These are phyloP conservation scores for Beta corolliflora DNA, from an alignment of 179 eudicot genomes.

Conservation along the genomic window DNA sequence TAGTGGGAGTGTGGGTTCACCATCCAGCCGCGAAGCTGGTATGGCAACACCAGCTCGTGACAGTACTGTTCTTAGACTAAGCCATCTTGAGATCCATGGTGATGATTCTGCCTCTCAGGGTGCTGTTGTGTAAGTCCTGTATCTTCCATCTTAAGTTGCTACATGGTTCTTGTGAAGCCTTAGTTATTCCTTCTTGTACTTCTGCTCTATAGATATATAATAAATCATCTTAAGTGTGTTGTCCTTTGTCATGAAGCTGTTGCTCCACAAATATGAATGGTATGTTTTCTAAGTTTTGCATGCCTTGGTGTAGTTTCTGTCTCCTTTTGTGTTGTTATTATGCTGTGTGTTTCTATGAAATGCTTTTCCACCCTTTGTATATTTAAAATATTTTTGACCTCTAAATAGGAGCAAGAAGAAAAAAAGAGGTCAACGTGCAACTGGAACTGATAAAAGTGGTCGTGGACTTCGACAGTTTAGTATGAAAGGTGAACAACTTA, in stretches of 20 bases:
- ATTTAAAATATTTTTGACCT: slow-evolving; percentile 12
- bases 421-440: slow-evolving; percentile 78
- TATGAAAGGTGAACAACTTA: slow-evolving; percentile 73
- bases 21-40: slow-evolving; percentile 64
- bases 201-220: neutral
- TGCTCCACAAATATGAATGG: neutral
- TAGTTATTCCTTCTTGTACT: neutral
- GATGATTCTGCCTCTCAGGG: slow-evolving; percentile 66
- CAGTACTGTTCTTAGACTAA: slow-evolving; percentile 42
- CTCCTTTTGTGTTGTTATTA: slow-evolving; percentile 3
- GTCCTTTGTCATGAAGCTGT: neutral
- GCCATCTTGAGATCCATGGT: slow-evolving; percentile 47
- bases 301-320: neutral
- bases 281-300: neutral
- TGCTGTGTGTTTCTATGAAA: neutral
- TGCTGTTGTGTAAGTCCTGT: slow-evolving; percentile 56
- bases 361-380: neutral
- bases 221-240: neutral
- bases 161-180: neutral
- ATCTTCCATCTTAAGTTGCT: slow-evolving; percentile 10
- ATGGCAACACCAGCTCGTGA: slow-evolving; percentile 57
- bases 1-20: slow-evolving; percentile 91
- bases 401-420: slow-evolving; percentile 65
- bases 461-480: slow-evolving; percentile 96
- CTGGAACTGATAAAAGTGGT: slow-evolving; percentile 82